Conservation (phyloP, 1,284 basidiomycete species). For the Abortiporus biennis region DNA sequence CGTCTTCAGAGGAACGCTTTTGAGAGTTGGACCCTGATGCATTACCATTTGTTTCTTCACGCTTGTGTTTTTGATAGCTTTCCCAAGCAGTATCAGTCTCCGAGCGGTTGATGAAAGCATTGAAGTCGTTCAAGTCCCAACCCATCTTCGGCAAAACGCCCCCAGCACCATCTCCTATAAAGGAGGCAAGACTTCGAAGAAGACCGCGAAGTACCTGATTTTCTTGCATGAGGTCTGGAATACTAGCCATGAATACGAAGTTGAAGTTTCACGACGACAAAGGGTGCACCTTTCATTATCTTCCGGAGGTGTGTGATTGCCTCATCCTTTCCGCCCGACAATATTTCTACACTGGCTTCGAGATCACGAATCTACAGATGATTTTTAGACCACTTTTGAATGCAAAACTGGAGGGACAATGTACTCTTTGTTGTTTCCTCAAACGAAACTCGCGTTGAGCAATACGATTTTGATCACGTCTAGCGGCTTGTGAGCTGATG, state of each 20-base stretch:
- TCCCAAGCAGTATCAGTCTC: constrained; percentile 92
- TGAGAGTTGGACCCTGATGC: constrained; percentile 17
- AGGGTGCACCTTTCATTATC: constrained; percentile 62
- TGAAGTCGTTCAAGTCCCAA: constrained; percentile 71
- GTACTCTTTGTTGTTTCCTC: constrained; percentile 78
- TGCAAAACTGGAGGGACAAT: constrained; percentile 4
- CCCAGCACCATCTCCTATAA: constrained; percentile 81
- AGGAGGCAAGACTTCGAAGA: constrained; percentile 66
- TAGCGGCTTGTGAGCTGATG: constrained; percentile 74
- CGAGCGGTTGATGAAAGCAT: constrained; percentile 73
- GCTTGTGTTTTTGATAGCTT: constrained; percentile 70
- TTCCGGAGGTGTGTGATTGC: constrained; percentile 76
- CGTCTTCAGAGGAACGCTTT: constrained; percentile 47
- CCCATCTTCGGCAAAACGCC: constrained; percentile 76
- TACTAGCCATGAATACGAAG: constrained; percentile 10
- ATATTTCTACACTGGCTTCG: constrained; percentile 85
- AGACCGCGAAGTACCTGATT: constrained; percentile 79
- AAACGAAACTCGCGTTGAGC: constrained; percentile 90
- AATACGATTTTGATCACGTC: constrained; percentile 87
- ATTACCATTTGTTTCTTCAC: constrained; percentile 17
- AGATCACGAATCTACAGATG: constrained; percentile 77
- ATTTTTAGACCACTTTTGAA: constrained; percentile 11
- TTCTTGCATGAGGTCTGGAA: constrained; percentile 77
- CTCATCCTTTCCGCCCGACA: constrained; percentile 87
- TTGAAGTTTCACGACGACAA: constrained; percentile 6